Evolutionary conservation across 257 asterid species (phyloP).

Genomic region (Parsonsia alboflavescens): DNA sequence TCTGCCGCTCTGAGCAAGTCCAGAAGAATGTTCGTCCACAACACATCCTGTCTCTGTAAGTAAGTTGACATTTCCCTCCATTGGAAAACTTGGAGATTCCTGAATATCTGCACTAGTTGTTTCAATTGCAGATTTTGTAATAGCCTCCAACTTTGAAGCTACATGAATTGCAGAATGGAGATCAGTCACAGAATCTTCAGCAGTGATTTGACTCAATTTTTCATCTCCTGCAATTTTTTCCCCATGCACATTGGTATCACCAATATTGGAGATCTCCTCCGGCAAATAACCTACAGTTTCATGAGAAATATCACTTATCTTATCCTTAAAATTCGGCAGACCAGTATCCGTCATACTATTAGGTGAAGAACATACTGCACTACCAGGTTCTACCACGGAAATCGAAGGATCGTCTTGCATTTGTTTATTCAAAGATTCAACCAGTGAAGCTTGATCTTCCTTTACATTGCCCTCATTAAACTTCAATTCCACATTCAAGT

Average conservation of each 20-base stretch:
- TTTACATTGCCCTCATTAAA: slow-evolving; percentile 27
- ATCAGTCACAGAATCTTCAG: slow-evolving; percentile 28
- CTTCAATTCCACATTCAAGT: slow-evolving; percentile 23
- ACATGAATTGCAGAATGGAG: slow-evolving; percentile 22
- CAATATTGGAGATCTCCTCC: slow-evolving; percentile 21
- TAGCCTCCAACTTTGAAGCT: slow-evolving; percentile 35
- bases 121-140: slow-evolving; percentile 39
- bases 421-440: slow-evolving; percentile 30
- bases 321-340: slow-evolving; percentile 32
- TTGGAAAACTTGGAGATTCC: slow-evolving; percentile 22
- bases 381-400: slow-evolving; percentile 23
- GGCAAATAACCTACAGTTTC: slow-evolving; percentile 27
- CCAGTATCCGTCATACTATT: slow-evolving; percentile 25
- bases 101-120: slow-evolving; percentile 16
- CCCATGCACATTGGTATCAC: slow-evolving; percentile 22
- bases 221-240: slow-evolving; percentile 23
- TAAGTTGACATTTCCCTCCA: slow-evolving; percentile 26
- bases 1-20: slow-evolving; percentile 30
- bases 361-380: slow-evolving; percentile 30
- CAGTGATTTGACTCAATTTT: slow-evolving; percentile 21
- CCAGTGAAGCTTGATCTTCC: slow-evolving; percentile 24
- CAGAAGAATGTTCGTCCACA: slow-evolving; percentile 14
- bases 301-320: slow-evolving; percentile 24
- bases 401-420: slow-evolving; percentile 34
- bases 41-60: slow-evolving; percentile 21